These are phyloP conservation scores for Secale cereale DNA, from an alignment of 176 grass and related monocot species.

Conservation along the genomic window DNA sequence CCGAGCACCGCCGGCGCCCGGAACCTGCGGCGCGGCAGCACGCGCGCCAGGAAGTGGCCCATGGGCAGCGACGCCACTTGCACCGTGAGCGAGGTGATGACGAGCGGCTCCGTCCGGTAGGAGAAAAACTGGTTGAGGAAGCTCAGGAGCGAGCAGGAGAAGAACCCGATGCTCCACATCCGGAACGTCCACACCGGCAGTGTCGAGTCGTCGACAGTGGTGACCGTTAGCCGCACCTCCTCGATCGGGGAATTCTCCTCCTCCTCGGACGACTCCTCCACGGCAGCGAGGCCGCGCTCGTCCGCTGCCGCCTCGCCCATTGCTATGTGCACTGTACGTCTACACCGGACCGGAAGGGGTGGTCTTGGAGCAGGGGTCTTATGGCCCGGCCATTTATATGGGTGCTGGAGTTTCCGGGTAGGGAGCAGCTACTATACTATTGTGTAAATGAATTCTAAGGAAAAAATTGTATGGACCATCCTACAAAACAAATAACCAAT, in stretches of 20 bases:
- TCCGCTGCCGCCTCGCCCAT: slow-evolving; percentile 39
- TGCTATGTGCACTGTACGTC: background rate
- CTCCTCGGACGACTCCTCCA: background rate
- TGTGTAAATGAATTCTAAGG: too few species aligned
- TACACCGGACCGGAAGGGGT: background rate
- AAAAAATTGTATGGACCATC: too few species aligned
- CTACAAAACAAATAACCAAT: too few species aligned
- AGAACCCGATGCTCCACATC: slow-evolving; percentile 73
- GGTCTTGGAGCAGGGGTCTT: background rate
- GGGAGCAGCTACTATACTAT: background rate
- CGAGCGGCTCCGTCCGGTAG: slow-evolving; percentile 78
- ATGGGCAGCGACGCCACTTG: slow-evolving; percentile 86
- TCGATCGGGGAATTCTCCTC: slow-evolving; percentile 64
- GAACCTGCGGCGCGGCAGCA: slow-evolving; percentile 44
- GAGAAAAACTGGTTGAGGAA: slow-evolving; percentile 98
- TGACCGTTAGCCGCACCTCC: slow-evolving; percentile 75
- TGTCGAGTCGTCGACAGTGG: slow-evolving; percentile 53
- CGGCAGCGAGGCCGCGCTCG: slow-evolving; percentile 25
- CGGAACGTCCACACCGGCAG: slow-evolving; percentile 95
- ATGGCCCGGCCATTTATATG: background rate
- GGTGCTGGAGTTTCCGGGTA: background rate
- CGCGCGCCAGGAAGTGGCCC: slow-evolving; percentile 63
- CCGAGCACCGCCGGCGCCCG: slow-evolving; percentile 6
- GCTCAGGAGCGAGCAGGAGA: slow-evolving; percentile 62
- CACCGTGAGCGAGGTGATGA: slow-evolving; percentile 78